Conservation (phyloP, 805 yeast species). For the Starmerella asiatica region DNA sequence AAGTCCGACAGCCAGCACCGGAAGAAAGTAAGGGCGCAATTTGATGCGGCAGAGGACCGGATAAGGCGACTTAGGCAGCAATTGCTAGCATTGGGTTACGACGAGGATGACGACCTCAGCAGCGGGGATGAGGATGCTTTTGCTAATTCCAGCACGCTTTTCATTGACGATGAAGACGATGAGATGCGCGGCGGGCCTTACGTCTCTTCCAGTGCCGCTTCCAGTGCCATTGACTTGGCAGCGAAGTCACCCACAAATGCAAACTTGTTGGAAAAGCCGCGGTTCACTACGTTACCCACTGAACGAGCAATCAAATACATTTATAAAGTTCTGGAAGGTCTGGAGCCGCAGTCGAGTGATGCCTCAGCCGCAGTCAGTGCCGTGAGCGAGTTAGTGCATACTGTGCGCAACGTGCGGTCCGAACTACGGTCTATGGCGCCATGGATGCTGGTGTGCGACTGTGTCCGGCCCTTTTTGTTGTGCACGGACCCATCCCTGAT, state of each 20-base stretch:
- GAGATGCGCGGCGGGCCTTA: slow-evolving; percentile 19
- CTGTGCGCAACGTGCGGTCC: slow-evolving; percentile 10
- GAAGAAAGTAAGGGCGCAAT: slow-evolving; percentile 16
- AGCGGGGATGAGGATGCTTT: slow-evolving; percentile 15
- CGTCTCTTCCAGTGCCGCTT: slow-evolving; percentile 10
- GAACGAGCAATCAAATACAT: slow-evolving; percentile 3
- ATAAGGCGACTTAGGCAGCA: slow-evolving; percentile 13
- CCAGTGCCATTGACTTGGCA: slow-evolving; percentile 10
- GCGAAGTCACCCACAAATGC: neutral
- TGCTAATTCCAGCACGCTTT: slow-evolving; percentile 2
- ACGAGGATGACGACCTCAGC: slow-evolving; percentile 30
- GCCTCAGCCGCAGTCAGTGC: slow-evolving; percentile 7
- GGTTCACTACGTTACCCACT: neutral
- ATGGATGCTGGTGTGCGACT: slow-evolving; percentile 25
- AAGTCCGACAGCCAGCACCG: slow-evolving; percentile 8
- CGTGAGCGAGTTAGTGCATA: slow-evolving; percentile 10
- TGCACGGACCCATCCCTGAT: slow-evolving; percentile 47
- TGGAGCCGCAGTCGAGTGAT: slow-evolving; percentile 10
- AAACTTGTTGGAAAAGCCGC: neutral
- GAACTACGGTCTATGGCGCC: slow-evolving; percentile 12
- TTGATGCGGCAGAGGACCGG: slow-evolving; percentile 16
- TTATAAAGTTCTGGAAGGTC: slow-evolving; percentile 8
- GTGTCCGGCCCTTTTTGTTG: slow-evolving; percentile 48
- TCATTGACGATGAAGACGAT: slow-evolving; percentile 9
- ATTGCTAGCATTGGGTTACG: slow-evolving; percentile 37